A percentile compares a stretch with the other conserved stretches of the same genome.
These are phyloP conservation scores for Nepenthes alata DNA, from an alignment of 179 eudicot species.

Conservation along the genomic window DNA sequence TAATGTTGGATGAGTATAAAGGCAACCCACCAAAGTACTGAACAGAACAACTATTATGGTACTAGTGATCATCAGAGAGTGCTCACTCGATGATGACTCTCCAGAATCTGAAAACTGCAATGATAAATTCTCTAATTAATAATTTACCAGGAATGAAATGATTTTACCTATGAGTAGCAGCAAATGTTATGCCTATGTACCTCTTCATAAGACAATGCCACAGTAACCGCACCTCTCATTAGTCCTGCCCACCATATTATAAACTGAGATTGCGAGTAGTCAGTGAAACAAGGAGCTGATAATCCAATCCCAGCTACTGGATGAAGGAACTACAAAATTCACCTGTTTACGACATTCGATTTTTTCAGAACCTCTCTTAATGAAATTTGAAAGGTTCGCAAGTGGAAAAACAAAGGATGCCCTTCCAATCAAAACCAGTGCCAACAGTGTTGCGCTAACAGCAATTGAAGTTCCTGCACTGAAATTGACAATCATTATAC, in stretches of 20 bases:
- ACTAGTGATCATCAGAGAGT: conserved; percentile 64
- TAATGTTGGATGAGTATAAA: too few species aligned
- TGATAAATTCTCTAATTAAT: background rate
- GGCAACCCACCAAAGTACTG: conserved; percentile 67
- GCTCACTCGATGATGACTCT: conserved; percentile 26
- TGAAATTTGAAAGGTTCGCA: conserved; percentile 30
- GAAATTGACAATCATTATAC: conserved; percentile 16
- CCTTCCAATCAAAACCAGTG: conserved; percentile 52
- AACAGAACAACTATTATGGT: conserved; percentile 74
- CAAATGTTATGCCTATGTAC: conserved; percentile 15
- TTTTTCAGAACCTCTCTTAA: conserved; percentile 31
- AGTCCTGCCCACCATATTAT: conserved; percentile 88
- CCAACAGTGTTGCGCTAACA: conserved; percentile 51
- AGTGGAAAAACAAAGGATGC: conserved; percentile 74
- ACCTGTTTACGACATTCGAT: conserved; percentile 50
- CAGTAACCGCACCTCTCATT: conserved; percentile 78
- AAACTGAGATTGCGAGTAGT: conserved; percentile 31
- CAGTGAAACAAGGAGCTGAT: background rate
- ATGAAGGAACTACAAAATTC: background rate
- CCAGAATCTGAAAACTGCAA: conserved; percentile 42
- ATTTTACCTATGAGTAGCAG: background rate
- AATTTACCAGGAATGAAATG: background rate
- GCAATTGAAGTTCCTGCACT: conserved; percentile 61
- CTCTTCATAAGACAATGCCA: conserved; percentile 71
- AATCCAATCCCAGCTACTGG: background rate